Evolutionary conservation across 306 rosid genomes (phyloP).

Genomic region (Hippophae rhamnoides): DNA sequence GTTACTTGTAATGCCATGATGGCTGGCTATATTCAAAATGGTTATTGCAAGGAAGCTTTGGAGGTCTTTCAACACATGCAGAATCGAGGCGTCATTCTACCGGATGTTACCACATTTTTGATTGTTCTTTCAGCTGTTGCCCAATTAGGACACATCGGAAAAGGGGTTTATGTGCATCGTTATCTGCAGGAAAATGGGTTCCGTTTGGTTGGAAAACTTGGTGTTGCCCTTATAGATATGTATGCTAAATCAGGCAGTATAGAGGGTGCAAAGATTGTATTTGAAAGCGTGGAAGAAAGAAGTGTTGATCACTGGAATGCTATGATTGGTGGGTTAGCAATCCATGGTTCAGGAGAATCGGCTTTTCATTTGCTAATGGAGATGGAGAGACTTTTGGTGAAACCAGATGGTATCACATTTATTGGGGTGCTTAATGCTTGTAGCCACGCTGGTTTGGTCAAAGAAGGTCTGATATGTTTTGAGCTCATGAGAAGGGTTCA

Average conservation of each 20-base stretch:
- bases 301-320: constrained; percentile 76
- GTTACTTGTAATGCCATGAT: constrained; percentile 63
- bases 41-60: constrained; percentile 47
- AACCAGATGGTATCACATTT: constrained; percentile 64
- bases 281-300: constrained; percentile 37
- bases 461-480: constrained; percentile 63
- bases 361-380: constrained; percentile 49
- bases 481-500: constrained; percentile 63
- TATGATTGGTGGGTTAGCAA: constrained; percentile 56
- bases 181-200: constrained; percentile 37
- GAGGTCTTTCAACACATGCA: constrained; percentile 51
- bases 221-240: constrained; percentile 64
- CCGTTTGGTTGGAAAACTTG: constrained; percentile 44
- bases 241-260: constrained; percentile 70
- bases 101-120: constrained; percentile 46
- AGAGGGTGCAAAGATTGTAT: constrained; percentile 44
- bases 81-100: constrained; percentile 21
- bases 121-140: constrained; percentile 52
- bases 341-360: constrained; percentile 53
- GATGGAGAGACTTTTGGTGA: constrained; percentile 42
- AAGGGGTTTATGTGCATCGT: constrained; percentile 35
- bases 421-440: constrained; percentile 62
- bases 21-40: constrained; percentile 62
- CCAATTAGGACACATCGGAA: constrained; percentile 46
- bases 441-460: constrained; percentile 60